Percentiles rank a stretch among this genome's conserved stretches.
phyloP scores from a whole-genome alignment of 176 grass and related monocot species.

The Eleusine indica region DNA sequence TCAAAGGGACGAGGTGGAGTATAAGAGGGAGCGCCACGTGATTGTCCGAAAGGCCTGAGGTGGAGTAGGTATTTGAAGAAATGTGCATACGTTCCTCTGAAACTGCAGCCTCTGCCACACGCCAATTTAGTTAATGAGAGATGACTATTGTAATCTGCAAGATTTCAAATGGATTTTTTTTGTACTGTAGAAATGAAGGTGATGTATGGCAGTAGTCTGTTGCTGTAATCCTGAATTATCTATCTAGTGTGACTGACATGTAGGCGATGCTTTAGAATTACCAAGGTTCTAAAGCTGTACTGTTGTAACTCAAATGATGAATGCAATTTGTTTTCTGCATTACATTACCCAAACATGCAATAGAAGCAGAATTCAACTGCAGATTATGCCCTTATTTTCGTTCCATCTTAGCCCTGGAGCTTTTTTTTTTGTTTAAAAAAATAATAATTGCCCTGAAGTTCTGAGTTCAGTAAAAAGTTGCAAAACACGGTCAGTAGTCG shows the following conservation, averaged over 20 bases:
- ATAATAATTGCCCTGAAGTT: neutral
- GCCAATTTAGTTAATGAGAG: neutral
- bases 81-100: conserved; percentile 21
- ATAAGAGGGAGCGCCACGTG: conserved; percentile 88
- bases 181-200: conserved; percentile 15
- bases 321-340: neutral
- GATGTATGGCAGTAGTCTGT: conserved; percentile 2
- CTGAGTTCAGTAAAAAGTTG: neutral
- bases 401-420: neutral
- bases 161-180: neutral
- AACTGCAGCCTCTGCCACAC: neutral
- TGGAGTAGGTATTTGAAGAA: neutral
- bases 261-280: neutral
- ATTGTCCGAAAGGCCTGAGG: conserved; percentile 86
- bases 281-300: neutral
- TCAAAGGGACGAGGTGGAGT: conserved; percentile 95
- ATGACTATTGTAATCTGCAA: neutral
- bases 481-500: neutral
- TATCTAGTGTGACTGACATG: neutral
- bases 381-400: neutral
- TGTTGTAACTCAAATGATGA: conserved; percentile 13
- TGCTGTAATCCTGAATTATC: neutral
- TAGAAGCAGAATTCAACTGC: neutral
- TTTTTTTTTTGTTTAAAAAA: too few relatives aligned
- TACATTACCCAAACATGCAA: neutral